phyloP scores from a whole-genome alignment of 306 rosid genomes.

The Vicia sativa region DNA sequence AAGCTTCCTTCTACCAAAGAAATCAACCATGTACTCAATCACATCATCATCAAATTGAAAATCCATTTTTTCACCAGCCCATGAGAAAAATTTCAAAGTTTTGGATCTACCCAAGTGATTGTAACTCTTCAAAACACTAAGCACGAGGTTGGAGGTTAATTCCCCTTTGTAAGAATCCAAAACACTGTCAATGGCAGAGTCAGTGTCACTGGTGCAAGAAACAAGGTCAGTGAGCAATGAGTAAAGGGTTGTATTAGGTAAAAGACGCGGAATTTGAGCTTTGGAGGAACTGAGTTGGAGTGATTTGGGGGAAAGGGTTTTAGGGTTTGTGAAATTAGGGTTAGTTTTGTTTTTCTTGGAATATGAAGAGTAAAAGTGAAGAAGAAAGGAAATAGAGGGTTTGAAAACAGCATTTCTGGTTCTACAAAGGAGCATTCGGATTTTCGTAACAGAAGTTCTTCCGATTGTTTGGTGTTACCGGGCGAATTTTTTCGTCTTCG shows the following conservation, averaged over 20 bases:
- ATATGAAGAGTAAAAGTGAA: conserved; percentile 32
- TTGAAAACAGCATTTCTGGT: conserved; percentile 38
- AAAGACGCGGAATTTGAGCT: conserved; percentile 19
- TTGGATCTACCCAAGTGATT: conserved; percentile 62
- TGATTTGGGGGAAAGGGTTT: conserved; percentile 36
- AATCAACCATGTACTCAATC: conserved; percentile 75
- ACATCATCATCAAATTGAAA: conserved; percentile 60
- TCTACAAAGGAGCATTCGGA: conserved; percentile 21
- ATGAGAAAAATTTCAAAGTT: conserved; percentile 66
- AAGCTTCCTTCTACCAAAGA: conserved; percentile 73
- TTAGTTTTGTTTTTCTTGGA: conserved; percentile 28
- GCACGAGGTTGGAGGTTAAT: conserved; percentile 56
- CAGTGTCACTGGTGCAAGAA: conserved; percentile 31
- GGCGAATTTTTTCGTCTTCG: not conserved
- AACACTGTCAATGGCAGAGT: conserved; percentile 42
- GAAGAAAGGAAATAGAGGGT: conserved; percentile 8
- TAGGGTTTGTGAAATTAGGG: conserved; percentile 37
- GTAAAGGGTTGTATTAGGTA: conserved; percentile 37
- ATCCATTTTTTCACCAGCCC: conserved; percentile 66
- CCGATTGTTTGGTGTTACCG: not conserved
- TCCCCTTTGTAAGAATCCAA: conserved; percentile 40
- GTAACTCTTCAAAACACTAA: conserved; percentile 57
- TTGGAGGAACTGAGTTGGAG: conserved; percentile 19
- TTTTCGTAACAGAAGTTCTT: not conserved
- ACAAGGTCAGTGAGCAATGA: conserved; percentile 47